Percentiles rank a stretch among this genome's conserved stretches.
These are phyloP conservation scores for Eucalyptus erythrocorys DNA, from an alignment of 345 rosid species.

Conservation along the genomic window DNA sequence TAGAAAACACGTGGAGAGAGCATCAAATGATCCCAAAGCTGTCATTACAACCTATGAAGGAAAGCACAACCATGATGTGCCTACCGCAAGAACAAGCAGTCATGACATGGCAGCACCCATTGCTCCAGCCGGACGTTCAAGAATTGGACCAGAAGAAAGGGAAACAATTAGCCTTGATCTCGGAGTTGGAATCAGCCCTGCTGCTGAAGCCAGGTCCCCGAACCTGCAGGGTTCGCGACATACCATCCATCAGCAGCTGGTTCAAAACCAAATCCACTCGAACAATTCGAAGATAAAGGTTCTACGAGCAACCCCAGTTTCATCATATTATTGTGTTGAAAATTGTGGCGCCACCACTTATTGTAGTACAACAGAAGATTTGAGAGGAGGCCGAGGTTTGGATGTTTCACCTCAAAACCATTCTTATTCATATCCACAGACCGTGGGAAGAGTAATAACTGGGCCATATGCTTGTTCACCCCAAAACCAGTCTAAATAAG, in stretches of 20 bases:
- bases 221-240: conserved; percentile 18
- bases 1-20: conserved; percentile 98
- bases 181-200: conserved; percentile 74
- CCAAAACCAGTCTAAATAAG: not conserved
- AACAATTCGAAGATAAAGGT: conserved; percentile 37
- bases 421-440: conserved; percentile 65
- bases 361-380: conserved; percentile 41
- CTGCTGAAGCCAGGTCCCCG: conserved; percentile 26
- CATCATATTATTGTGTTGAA: conserved; percentile 42
- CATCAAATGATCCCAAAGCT: conserved; percentile 97
- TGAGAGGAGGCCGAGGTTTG: conserved; percentile 24
- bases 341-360: conserved; percentile 44
- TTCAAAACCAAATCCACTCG: conserved; percentile 22
- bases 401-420: conserved; percentile 38
- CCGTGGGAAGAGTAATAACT: conserved; percentile 58
- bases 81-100: conserved; percentile 54
- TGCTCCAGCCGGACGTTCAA: conserved; percentile 19
- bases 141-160: conserved; percentile 45
- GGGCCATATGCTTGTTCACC: conserved; percentile 33
- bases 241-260: conserved; percentile 15
- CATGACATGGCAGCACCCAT: conserved; percentile 47
- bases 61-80: conserved; percentile 94
- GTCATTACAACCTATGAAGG: conserved; percentile 99
- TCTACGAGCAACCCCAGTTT: conserved; percentile 30
- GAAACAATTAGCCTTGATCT: conserved; percentile 85